A percentile compares a stretch with the other conserved stretches of the same genome.
These are phyloP conservation scores for Cenchrus purpureus DNA, from an alignment of 176 grass and related monocot genomes.

Conservation along the genomic window DNA sequence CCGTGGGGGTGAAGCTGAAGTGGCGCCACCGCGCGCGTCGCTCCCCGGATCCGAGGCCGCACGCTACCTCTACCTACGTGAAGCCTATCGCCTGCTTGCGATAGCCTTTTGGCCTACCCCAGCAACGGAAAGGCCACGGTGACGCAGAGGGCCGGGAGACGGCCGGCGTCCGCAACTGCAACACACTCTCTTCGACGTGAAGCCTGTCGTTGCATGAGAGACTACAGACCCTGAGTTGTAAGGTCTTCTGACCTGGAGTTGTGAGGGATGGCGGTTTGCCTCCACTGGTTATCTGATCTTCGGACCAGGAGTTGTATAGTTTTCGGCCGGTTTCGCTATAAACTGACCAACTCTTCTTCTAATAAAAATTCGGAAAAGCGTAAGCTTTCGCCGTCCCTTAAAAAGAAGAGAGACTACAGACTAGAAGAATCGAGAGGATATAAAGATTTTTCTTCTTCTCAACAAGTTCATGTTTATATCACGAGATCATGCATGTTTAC, in stretches of 20 bases:
- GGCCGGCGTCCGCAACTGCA: neutral
- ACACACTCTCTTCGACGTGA: neutral
- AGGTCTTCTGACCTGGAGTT: too few relatives aligned
- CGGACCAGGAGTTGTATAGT: too few relatives aligned
- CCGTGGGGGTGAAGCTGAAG: neutral
- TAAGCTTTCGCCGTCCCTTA: too few relatives aligned
- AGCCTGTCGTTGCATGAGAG: neutral
- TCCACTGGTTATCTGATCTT: too few relatives aligned
- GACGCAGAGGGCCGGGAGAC: neutral
- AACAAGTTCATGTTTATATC: neutral
- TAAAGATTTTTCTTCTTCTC: neutral
- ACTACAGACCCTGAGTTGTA: too few relatives aligned
- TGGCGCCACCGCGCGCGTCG: slow-evolving; percentile 10
- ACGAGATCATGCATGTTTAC: neutral
- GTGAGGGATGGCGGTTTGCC: too few relatives aligned
- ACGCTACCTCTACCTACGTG: neutral
- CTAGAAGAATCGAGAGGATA: neutral
- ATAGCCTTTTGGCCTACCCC: slow-evolving; percentile 23
- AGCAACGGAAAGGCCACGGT: slow-evolving; percentile 19
- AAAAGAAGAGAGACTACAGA: too few relatives aligned
- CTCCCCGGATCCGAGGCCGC: neutral
- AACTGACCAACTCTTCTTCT: too few relatives aligned
- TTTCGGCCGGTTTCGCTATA: too few relatives aligned
- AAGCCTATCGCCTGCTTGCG: neutral
- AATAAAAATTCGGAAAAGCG: too few relatives aligned